Evolutionary conservation across 2,329 filamentous ascomycete genomes (phyloP), one percentile per base, ranked within the genome.

Genomic region (Epichloe uncinata): DNA sequence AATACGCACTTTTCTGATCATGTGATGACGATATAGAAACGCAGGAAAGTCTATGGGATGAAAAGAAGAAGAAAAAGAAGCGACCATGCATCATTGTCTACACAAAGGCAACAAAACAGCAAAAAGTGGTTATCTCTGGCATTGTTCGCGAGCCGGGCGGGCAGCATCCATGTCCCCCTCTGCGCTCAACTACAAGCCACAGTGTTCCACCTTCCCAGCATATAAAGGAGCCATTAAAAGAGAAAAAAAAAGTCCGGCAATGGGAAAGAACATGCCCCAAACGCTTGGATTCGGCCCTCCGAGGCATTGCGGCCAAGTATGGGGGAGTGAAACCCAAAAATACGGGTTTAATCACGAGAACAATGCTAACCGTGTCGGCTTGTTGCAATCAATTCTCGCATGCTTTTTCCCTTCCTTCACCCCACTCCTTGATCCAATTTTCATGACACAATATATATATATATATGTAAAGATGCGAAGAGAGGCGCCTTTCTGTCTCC

Each of bases 341-440:
- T 36, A 18, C 12, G 18, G 36, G 12, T 13, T 34, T 12, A 22
- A n/a, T 36, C 33, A 42, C 41, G 48, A 50, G 50, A 47, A 43
- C 35, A 52, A 47, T 40, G 44, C 43, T 22, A 44, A 43, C 34
- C 44, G 15, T 34, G 40, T 42, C 47, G 45, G 44, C 37, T 37
- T 30, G 35, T 40, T 50, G 50, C 47, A 41, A 43, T 47, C 41
- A 36, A 36, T 37, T 50, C 35, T 47, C 40, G 22, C 16, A 38
- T 47, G 47, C 34, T 43, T 52, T 50, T 45, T 34, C 16, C 15
- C 20, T 45, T 38, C 18, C 20, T 43, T 47, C 44, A 8, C 33
- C 12, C 41, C 18, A 44, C 42, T 38, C 45, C 48, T 52, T 47
- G 44, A 50, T 52, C 48, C 40, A 53, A 54, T 26, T 45, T 45